Evolutionary conservation across 805 yeast species (phyloP).

Genomic region (Starmerella vitae): DNA sequence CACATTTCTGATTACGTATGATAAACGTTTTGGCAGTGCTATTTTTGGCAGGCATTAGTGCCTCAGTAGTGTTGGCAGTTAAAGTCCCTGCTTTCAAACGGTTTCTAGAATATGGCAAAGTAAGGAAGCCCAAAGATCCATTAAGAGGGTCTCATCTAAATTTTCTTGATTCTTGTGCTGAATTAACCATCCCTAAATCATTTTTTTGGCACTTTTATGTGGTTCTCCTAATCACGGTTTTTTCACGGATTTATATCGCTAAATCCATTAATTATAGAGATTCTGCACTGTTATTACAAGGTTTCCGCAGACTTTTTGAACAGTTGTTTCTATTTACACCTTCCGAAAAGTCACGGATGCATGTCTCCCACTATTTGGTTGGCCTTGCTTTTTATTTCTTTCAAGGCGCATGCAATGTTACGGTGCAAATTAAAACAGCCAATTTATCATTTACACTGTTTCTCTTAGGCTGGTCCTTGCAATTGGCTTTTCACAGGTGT

Average conservation of each 20-base stretch:
- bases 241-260: neutral
- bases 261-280: conserved; percentile 2
- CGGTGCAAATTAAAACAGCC: neutral
- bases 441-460: conserved; percentile 3
- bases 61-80: conserved; percentile 11
- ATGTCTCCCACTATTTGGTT: conserved; percentile 43
- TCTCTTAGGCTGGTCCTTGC: conserved; percentile 35
- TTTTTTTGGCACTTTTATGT: conserved; percentile 28
- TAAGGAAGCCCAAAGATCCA: conserved; percentile 3
- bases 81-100: conserved; percentile 10
- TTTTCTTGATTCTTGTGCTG: too few relatives aligned
- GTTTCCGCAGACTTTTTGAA: conserved; percentile 38
- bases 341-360: conserved; percentile 36
- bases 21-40: conserved; percentile 1
- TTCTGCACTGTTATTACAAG: conserved; percentile 31
- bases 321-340: conserved; percentile 32
- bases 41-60: conserved; percentile 5
- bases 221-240: conserved; percentile 8
- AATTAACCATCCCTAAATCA: conserved; percentile 24
- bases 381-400: conserved; percentile 40
- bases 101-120: conserved; percentile 25
- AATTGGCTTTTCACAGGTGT: conserved; percentile 36
- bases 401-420: conserved; percentile 9
- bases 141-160: too few relatives aligned
- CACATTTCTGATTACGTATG: neutral